Evolutionary conservation across 371 early-diverging fungal genomes (phyloP).

Genomic region (Syncephalastrum contaminatum): DNA sequence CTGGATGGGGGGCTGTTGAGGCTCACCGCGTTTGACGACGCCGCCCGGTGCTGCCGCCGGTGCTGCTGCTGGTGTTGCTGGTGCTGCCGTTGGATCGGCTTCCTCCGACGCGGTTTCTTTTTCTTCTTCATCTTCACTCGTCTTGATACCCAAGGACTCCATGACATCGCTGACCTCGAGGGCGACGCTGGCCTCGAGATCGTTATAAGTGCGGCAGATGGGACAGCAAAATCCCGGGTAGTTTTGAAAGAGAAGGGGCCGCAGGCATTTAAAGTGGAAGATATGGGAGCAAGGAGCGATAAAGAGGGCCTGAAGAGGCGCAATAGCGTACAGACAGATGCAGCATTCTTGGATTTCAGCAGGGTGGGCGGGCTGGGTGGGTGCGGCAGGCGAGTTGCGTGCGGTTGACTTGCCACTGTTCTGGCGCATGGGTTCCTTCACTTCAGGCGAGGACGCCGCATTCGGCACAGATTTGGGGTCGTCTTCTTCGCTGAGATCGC

Average conservation of each 20-base stretch:
- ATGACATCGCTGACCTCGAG: slow-evolving; percentile 69
- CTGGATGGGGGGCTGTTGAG: not conserved
- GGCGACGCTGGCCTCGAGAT: slow-evolving; percentile 77
- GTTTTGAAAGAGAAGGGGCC: slow-evolving; percentile 61
- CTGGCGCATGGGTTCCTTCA: too few relatives aligned
- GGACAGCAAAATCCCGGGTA: slow-evolving; percentile 91
- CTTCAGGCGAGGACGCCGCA: too few relatives aligned
- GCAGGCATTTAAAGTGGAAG: slow-evolving; percentile 94
- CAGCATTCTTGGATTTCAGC: slow-evolving; percentile 82
- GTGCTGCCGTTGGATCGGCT: not conserved
- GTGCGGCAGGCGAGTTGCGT: slow-evolving; percentile 4
- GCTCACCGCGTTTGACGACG: not conserved
- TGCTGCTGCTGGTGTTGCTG: slow-evolving; percentile 3
- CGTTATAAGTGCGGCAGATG: slow-evolving; percentile 92
- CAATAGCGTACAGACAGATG: slow-evolving; percentile 92
- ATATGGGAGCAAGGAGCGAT: slow-evolving; percentile 97
- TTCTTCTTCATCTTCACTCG: slow-evolving; percentile 9
- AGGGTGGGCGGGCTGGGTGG: slow-evolving; percentile 4
- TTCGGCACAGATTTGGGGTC: not conserved
- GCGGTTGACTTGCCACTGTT: slow-evolving; percentile 1
- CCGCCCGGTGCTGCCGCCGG: too few relatives aligned
- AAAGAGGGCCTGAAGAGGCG: slow-evolving; percentile 94
- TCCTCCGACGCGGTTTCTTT: not conserved
- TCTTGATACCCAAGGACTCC: slow-evolving; percentile 28
- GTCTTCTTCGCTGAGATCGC: slow-evolving; percentile 2